Percentiles rank a stretch among this genome's conserved stretches.
Evolutionary conservation across 2,329 filamentous ascomycete species (phyloP).

Genomic region (Calonectria pauciramosa): DNA sequence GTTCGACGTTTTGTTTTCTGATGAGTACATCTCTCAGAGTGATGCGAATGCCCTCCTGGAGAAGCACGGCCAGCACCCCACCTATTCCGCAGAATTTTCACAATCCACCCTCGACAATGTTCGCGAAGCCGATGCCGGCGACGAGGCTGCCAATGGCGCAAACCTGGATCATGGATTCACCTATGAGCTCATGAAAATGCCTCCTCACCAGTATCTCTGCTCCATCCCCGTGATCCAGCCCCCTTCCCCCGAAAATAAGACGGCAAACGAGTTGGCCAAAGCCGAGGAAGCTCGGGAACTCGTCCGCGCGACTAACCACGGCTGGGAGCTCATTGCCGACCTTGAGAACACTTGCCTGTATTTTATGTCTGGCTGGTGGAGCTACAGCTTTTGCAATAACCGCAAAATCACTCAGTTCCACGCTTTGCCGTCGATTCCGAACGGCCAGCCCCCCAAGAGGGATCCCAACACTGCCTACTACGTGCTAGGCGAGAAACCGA

Average conservation of each 20-base stretch:
- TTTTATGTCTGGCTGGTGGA: conserved; percentile 91
- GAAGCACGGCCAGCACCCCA: conserved; percentile 49
- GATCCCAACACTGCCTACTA: conserved; percentile 84
- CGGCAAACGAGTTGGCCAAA: conserved; percentile 75
- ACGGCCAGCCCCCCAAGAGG: conserved; percentile 80
- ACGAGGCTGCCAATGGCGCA: conserved; percentile 46
- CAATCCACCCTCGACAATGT: conserved; percentile 55
- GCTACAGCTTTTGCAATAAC: conserved; percentile 94
- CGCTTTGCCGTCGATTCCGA: conserved; percentile 76
- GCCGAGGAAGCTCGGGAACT: conserved; percentile 86
- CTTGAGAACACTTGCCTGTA: conserved; percentile 90
- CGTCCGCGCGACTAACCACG: conserved; percentile 79
- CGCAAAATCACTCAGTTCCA: conserved; percentile 92
- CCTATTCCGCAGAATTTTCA: conserved; percentile 57
- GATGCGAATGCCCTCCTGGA: conserved; percentile 76
- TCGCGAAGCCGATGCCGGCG: conserved; percentile 42
- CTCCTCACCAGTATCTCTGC: conserved; percentile 83
- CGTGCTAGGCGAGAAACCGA: conserved; percentile 73
- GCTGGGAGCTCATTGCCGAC: conserved; percentile 83
- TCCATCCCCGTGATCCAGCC: conserved; percentile 80
- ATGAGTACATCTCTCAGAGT: conserved; percentile 78
- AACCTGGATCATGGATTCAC: conserved; percentile 49
- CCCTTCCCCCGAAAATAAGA: conserved; percentile 70
- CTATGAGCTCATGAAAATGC: conserved; percentile 83
- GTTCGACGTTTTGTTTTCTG: conserved; percentile 85